Evolutionary conservation across 1,284 basidiomycete genomes (phyloP).

Genomic region (Vanrija sp.): DNA sequence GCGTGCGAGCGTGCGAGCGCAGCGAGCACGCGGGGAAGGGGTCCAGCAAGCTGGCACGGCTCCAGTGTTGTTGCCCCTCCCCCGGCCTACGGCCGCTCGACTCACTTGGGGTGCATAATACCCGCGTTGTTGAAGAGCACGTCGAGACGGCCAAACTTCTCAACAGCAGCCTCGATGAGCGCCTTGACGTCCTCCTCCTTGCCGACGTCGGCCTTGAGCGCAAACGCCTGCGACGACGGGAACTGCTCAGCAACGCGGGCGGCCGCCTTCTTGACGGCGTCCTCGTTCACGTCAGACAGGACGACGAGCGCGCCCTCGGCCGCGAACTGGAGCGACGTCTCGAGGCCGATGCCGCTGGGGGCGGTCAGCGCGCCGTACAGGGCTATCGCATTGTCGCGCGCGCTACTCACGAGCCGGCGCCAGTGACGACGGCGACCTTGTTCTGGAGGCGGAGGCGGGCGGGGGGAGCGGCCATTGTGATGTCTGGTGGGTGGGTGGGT

Average conservation of each 20-base stretch:
- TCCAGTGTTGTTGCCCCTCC: neutral
- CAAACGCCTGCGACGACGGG: constrained; percentile 65
- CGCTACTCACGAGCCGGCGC: constrained; percentile 45
- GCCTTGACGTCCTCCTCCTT: constrained; percentile 81
- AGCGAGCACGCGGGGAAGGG: no score
- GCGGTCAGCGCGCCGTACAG: neutral
- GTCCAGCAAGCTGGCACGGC: neutral
- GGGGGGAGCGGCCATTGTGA: constrained; percentile 13
- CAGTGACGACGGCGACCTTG: constrained; percentile 49
- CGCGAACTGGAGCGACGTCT: constrained; percentile 87
- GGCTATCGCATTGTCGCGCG: neutral
- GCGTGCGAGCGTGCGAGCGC: neutral
- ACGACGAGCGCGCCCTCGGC: constrained; percentile 83
- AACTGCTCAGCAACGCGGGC: constrained; percentile 62
- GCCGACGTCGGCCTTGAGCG: constrained; percentile 77
- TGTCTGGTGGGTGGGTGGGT: neutral
- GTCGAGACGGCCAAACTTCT: constrained; percentile 83
- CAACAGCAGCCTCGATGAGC: constrained; percentile 72
- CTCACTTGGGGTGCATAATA: constrained; percentile 78
- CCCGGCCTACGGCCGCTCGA: neutral
- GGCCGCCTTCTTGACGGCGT: constrained; percentile 67
- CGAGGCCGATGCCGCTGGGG: constrained; percentile 76
- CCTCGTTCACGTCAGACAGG: constrained; percentile 79
- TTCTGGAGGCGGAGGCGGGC: constrained; percentile 43
- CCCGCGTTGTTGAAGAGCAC: constrained; percentile 93